Percentiles rank a stretch among this genome's conserved stretches.
phyloP scores from a whole-genome alignment of 2,329 filamentous ascomycete genomes.

The Xenosphaeropsis pyriputrescens region DNA sequence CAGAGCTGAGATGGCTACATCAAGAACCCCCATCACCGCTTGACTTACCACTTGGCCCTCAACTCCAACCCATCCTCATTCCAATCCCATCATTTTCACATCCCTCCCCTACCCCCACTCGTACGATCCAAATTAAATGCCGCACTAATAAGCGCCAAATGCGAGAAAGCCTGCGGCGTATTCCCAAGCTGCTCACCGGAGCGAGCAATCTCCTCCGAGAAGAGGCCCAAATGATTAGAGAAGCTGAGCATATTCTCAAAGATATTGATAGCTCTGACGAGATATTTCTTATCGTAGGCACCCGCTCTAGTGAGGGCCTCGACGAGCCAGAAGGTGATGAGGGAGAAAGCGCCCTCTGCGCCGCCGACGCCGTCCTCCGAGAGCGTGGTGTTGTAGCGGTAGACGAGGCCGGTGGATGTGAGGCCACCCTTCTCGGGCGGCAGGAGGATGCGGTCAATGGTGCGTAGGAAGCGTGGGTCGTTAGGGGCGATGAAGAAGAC shows the following conservation, averaged over 20 bases:
- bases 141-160: conserved; percentile 61
- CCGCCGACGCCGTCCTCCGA: conserved; percentile 66
- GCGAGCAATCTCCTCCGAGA: conserved; percentile 63
- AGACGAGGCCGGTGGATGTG: conserved; percentile 61
- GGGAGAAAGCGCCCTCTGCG: conserved; percentile 61
- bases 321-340: conserved; percentile 76
- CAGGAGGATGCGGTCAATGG: conserved; percentile 56
- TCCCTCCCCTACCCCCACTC: conserved; percentile 5
- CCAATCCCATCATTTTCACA: neutral
- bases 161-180: conserved; percentile 66
- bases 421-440: conserved; percentile 62
- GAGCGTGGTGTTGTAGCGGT: conserved; percentile 55
- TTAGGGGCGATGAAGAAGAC: conserved; percentile 71
- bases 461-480: conserved; percentile 60
- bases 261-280: conserved; percentile 45
- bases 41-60: too few relatives aligned
- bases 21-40: too few relatives aligned
- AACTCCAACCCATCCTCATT: too few relatives aligned
- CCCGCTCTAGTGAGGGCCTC: conserved; percentile 60
- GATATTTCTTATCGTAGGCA: conserved; percentile 49
- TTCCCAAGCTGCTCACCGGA: conserved; percentile 68
- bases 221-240: conserved; percentile 65
- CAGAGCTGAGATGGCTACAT: too few relatives aligned
- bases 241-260: conserved; percentile 70
- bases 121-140: conserved; percentile 60